Evolutionary conservation across 1,284 basidiomycete genomes (phyloP), one percentile per base, ranked within the genome.

Genomic region (Mrakiaceae sp.): DNA sequence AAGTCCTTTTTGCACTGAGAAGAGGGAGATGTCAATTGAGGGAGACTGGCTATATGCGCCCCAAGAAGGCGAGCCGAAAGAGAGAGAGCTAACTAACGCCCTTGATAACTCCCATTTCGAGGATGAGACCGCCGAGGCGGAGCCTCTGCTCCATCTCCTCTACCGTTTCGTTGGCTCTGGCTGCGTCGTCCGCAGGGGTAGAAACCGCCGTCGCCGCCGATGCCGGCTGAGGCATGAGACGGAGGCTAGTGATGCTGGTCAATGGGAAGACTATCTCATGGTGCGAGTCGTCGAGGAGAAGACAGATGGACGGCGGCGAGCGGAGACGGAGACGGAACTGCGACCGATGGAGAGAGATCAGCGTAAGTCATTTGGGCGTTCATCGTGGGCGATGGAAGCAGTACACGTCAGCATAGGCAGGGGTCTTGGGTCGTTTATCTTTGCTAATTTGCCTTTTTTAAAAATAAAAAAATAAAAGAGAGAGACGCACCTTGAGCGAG

Each of bases 211-310:
- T 27, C 27, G 27, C 27, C 27, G 27, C 27, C 27, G 27, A 27
- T 27, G 27, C 43, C 5, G 14, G 10, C 43, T 58, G 27, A 43
- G 52, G 60, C n/a, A 62, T 53, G 12, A 67, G 43, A 6, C 59
- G 59, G 11, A 67, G 66, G 12, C 60, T 63, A 9, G 66, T 60
- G 55, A 67, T 44, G 54, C 47, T 48, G 39, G 48, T 44, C 14
- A 67, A 56, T 9, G 67, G 67, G 46, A 67, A 58, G 58, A 64
- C 58, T 12, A 67, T 62, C 60, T 67, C 67, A 40, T 67, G 64
- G 4, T 59, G 46, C 14, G 56, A 54, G 44, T 67, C 67, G 60
- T 67, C 67, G 57, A 67, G 61, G 5, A 67, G 61, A 11, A 67
- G 54, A 43, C 67, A 67, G 48, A 67, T 55, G 43, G 57, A 60